Conservation (phyloP, 495 filamentous ascomycete species). For the Pyronema omphalodes region DNA sequence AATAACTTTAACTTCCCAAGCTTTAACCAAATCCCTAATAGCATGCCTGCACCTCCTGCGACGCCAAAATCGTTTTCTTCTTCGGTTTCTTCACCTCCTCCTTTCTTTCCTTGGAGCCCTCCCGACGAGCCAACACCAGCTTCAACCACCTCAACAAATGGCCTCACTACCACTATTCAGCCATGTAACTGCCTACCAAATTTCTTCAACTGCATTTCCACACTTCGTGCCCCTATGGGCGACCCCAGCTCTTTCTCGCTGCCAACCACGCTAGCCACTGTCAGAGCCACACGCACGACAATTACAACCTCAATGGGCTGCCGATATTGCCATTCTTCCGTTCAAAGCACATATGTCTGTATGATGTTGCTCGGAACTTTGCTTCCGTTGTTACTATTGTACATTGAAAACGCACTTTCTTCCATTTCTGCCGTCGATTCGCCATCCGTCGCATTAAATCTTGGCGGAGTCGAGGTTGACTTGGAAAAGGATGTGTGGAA, state of each 20-base stretch:
- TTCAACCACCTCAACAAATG: neutral
- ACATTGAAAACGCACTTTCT: conserved; percentile 3
- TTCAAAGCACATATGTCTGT: conserved; percentile 4
- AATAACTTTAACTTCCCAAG: neutral
- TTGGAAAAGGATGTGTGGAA: neutral
- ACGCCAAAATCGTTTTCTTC: conserved; percentile 4
- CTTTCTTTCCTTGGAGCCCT: neutral
- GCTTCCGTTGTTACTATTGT: conserved; percentile 1
- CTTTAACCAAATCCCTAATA: neutral
- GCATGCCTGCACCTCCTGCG: neutral
- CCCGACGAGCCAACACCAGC: neutral
- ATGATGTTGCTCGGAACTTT: conserved; percentile 7
- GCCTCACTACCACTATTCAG: neutral
- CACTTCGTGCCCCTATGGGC: neutral
- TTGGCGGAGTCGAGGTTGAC: neutral
- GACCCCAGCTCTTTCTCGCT: neutral
- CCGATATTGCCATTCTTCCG: conserved; percentile 3
- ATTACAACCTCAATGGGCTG: neutral
- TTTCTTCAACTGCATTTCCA: conserved; percentile 3
- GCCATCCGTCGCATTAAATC: neutral
- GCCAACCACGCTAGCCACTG: neutral
- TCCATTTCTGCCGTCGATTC: conserved; percentile 1
- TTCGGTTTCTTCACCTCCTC: neutral
- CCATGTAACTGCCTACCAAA: conserved; percentile 3
- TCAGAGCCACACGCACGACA: neutral